A percentile compares a stretch with the other conserved stretches of the same genome.
Evolutionary conservation across 75 land plant genomes (phyloP).

Genomic region (Selaginella moellendorffii): DNA sequence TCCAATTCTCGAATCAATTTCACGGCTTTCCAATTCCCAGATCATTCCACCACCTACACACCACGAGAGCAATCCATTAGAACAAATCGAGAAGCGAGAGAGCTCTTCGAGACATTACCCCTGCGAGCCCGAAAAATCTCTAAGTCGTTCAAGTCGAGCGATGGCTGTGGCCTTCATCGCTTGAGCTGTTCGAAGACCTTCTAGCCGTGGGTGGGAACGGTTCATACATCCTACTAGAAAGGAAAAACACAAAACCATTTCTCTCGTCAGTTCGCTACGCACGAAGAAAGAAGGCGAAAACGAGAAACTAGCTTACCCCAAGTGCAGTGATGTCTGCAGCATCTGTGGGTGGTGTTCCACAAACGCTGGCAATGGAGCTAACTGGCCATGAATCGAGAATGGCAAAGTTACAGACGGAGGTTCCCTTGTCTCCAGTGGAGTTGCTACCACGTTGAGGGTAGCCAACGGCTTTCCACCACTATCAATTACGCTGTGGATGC

Average conservation of each 20-base stretch:
- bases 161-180: too few species aligned
- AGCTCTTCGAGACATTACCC: too few species aligned
- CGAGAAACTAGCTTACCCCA: background rate
- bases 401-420: conserved; percentile 1
- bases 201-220: background rate
- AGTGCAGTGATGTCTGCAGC: background rate
- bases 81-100: too few species aligned
- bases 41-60: too few species aligned
- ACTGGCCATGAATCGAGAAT: background rate
- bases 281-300: too few species aligned
- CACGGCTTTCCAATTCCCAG: too few species aligned
- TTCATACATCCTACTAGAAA: background rate
- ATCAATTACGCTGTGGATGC: background rate
- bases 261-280: background rate
- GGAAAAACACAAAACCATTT: background rate
- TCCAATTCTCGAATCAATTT: too few species aligned
- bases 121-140: too few species aligned
- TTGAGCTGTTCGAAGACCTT: background rate
- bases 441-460: background rate
- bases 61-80: too few species aligned
- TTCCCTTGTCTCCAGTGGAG: conserved; percentile 1
- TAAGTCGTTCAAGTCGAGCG: too few species aligned
- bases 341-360: background rate
- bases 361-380: background rate
- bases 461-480: background rate